phyloP scores from a whole-genome alignment of 1,284 basidiomycete species.

The Tausonia pullulans region DNA sequence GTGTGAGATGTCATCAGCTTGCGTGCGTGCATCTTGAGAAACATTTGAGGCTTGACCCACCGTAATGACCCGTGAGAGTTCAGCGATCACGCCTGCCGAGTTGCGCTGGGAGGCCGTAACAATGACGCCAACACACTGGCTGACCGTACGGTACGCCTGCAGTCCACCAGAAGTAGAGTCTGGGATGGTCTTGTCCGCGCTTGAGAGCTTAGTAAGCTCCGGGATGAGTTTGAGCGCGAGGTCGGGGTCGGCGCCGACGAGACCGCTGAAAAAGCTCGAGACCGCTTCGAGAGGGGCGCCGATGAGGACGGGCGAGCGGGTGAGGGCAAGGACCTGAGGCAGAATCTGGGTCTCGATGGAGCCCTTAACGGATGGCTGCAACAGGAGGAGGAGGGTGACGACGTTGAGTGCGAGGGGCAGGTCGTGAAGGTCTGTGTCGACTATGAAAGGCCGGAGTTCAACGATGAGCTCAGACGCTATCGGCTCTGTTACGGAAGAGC shows the following conservation, averaged over 20 bases:
- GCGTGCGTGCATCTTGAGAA: no score
- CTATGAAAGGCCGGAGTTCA: constrained; percentile 63
- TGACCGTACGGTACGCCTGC: constrained; percentile 49
- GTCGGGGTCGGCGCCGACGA: constrained; percentile 71
- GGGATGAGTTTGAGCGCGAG: constrained; percentile 69
- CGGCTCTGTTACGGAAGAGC: constrained; percentile 48
- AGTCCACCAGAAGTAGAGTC: constrained; percentile 32
- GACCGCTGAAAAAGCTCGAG: constrained; percentile 62
- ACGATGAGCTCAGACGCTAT: constrained; percentile 53
- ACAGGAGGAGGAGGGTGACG: constrained; percentile 55
- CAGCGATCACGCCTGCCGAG: constrained; percentile 64
- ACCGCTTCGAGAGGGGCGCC: constrained; percentile 65
- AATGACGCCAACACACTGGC: constrained; percentile 69
- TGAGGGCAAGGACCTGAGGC: constrained; percentile 53
- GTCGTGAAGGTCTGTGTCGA: constrained; percentile 59
- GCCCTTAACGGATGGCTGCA: constrained; percentile 58
- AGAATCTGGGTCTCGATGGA: constrained; percentile 61
- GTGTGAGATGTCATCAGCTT: no score
- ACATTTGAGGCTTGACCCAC: constrained; percentile 32
- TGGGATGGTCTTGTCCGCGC: constrained; percentile 25
- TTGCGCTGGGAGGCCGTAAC: constrained; percentile 56
- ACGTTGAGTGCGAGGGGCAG: constrained; percentile 63
- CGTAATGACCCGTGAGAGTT: constrained; percentile 67
- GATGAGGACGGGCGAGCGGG: constrained; percentile 65
- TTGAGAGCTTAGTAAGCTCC: constrained; percentile 40